phyloP scores from a whole-genome alignment of 106 monocot genomes.

The Dioscorea zingiberensis region DNA sequence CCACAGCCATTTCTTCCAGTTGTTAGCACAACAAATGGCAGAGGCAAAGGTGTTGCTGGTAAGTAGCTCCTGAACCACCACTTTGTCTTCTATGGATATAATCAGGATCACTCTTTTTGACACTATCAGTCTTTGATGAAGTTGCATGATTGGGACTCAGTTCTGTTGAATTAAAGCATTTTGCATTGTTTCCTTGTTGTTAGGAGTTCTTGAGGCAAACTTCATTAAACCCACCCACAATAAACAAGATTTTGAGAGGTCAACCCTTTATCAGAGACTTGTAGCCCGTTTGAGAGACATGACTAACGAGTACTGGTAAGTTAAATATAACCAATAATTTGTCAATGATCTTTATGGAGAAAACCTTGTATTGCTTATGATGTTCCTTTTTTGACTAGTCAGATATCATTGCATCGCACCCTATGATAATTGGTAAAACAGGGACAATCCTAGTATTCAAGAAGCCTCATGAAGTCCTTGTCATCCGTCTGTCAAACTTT shows the following conservation, averaged over 20 bases:
- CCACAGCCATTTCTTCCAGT: conserved; percentile 48
- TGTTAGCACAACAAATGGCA: conserved; percentile 7
- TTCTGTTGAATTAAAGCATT: not conserved
- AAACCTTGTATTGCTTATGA: not conserved
- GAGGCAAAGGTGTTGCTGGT: conserved; percentile 55
- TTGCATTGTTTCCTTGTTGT: conserved; percentile 4
- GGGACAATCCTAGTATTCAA: not conserved
- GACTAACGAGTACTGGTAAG: conserved; percentile 61
- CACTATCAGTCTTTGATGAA: not conserved
- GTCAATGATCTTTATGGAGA: not conserved
- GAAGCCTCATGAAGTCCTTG: not conserved
- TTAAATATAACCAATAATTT: not conserved
- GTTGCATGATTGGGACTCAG: not conserved
- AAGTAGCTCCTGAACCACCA: not conserved
- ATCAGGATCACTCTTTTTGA: too few species aligned
- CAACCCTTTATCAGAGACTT: conserved; percentile 44
- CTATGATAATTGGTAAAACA: not conserved
- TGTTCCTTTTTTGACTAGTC: not conserved
- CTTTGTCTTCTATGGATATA: too few species aligned
- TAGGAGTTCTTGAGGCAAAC: conserved; percentile 53
- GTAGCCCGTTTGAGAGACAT: conserved; percentile 46
- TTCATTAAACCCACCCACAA: conserved; percentile 69
- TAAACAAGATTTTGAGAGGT: conserved; percentile 64
- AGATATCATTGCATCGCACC: not conserved
- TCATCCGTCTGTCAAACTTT: not conserved